Percentiles rank a stretch among this genome's conserved stretches.
Evolutionary conservation across 768 basidiomycete species (phyloP).

Genomic region (Coprinellus micaceus): DNA sequence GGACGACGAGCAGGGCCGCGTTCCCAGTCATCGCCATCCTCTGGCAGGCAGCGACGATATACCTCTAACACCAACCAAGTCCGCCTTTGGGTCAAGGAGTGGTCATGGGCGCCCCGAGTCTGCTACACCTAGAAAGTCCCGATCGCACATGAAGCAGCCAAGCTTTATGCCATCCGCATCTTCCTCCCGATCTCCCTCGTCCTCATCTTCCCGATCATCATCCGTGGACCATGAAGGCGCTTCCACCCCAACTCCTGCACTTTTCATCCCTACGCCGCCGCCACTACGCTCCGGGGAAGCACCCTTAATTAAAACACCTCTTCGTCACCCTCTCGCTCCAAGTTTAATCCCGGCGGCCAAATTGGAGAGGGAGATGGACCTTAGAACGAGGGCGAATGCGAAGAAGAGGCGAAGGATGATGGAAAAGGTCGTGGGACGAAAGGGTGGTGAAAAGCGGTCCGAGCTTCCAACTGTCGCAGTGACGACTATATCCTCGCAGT

Average conservation of each 20-base stretch:
- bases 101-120: neutral
- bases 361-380: neutral
- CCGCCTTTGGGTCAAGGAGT: neutral
- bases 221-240: neutral
- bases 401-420: no score
- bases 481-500: neutral
- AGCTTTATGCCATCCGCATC: neutral
- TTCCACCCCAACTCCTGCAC: neutral
- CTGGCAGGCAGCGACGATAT: neutral
- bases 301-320: constrained; percentile 1
- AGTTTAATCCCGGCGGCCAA: constrained; percentile 1
- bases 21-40: neutral
- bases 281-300: neutral
- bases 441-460: no score
- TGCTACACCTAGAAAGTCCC: neutral
- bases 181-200: neutral
- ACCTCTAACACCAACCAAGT: neutral
- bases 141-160: neutral
- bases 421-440: no score
- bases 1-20: neutral
- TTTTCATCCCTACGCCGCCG: constrained; percentile 5
- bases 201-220: neutral
- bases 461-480: no score
- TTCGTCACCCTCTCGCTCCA: constrained; percentile 6
- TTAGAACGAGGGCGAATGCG: neutral